A percentile compares a stretch with the other conserved stretches of the same genome.
Evolutionary conservation across 495 filamentous ascomycete genomes (phyloP).

Genomic region (Aspergillus incahuasiensis): DNA sequence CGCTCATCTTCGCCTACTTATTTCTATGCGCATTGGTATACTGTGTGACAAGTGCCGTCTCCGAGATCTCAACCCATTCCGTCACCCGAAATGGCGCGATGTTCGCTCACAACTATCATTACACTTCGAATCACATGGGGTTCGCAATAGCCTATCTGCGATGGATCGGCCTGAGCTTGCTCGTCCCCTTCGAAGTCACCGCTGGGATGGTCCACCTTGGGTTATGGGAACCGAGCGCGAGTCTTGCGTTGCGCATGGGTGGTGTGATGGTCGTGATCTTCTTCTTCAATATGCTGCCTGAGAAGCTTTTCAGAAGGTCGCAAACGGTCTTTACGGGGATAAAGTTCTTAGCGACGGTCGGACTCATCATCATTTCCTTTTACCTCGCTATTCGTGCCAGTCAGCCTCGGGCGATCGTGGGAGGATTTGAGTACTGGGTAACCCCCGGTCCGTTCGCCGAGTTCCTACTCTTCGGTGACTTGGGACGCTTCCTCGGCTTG

Average conservation of each 20-base stretch:
- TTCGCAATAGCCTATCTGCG: conserved; percentile 57
- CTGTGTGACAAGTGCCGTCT: conserved; percentile 55
- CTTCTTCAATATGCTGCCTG: conserved; percentile 71
- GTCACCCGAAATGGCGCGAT: conserved; percentile 54
- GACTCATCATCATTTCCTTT: conserved; percentile 62
- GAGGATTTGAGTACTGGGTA: conserved; percentile 74
- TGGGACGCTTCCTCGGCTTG: conserved; percentile 67
- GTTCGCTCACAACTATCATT: conserved; percentile 50
- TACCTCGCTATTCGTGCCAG: conserved; percentile 67
- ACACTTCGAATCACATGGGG: conserved; percentile 46
- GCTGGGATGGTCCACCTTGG: conserved; percentile 78
- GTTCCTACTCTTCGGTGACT: conserved; percentile 52
- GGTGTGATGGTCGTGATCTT: conserved; percentile 67
- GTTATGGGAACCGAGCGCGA: conserved; percentile 62
- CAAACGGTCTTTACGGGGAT: conserved; percentile 73
- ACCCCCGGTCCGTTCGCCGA: conserved; percentile 67
- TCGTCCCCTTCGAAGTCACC: conserved; percentile 70
- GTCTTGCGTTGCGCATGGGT: conserved; percentile 64
- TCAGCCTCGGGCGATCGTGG: conserved; percentile 52
- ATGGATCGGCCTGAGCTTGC: conserved; percentile 59
- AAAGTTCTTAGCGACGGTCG: conserved; percentile 74
- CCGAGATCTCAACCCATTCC: conserved; percentile 60
- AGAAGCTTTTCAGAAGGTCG: conserved; percentile 72
- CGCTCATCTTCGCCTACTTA: conserved; percentile 35
- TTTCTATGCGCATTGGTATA: conserved; percentile 54